Evolutionary conservation across 768 basidiomycete species (phyloP), one percentile per base, ranked within the genome.

Genomic region (Russula olivacea): DNA sequence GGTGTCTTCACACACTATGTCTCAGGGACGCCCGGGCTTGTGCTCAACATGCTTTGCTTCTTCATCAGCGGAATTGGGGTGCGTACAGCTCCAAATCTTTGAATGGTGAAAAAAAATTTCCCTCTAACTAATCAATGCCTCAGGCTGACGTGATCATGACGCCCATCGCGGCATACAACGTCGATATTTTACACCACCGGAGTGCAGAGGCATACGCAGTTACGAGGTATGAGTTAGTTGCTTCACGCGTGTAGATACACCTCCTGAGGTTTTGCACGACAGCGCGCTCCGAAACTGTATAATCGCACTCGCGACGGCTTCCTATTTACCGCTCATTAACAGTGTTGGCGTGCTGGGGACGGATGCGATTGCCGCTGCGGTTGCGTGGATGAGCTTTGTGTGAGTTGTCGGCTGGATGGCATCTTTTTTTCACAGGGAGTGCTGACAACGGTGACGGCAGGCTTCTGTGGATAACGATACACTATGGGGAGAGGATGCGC

Each of bases 1-100:
- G 86, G 86, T 1, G 64, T 87, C 3, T 69, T 79, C n/a, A 83
- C 78, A 15, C 68, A 75, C 38, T 86, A 78, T 68, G 74, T 88
- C 6, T 73, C 73, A 8, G 83, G 84, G 1, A 74, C 63, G 0
- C 48, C 75, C 1, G 87, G 87, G 3, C 72, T 89, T 28, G 71
- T 72, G 1, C 68, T 84, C 12, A 81, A 79, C 65, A 72, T 87
- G 5, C 23, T 81, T 0, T 85, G 81, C 62, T 68, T 90, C 9
- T 88, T 88, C 68, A 59, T 81, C 45, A 88, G 87, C 61, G 83
- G 87, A 19, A 36, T 86, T 21, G 87, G 87, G 28, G 88, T 88
- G 68, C 57, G 79, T 45, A 48, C 34, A 14, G 23, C 28, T 52
- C 15, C 28, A 28, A 40, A n/a, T 11, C 1, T 17, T 58, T 8